A percentile compares a stretch with the other conserved stretches of the same genome.
phyloP scores from a whole-genome alignment of 192 early-diverging fungal species.

The Oehlia diaphana region DNA sequence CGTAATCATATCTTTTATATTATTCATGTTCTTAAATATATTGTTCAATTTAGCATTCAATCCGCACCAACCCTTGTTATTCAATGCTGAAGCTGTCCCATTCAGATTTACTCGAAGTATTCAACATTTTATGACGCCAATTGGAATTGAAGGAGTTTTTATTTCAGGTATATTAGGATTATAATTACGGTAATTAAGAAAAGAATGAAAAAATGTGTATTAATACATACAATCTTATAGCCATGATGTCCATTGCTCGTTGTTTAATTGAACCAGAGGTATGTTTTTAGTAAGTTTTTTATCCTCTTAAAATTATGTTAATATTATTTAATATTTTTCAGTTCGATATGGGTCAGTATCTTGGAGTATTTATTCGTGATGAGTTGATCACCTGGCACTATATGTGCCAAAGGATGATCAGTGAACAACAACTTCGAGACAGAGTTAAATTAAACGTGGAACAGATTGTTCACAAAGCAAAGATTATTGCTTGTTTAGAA shows the following conservation, averaged over 20 bases:
- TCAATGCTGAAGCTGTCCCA: conserved; percentile 85
- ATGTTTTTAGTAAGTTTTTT: neutral
- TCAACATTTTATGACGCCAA: conserved; percentile 90
- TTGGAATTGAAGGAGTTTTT: conserved; percentile 93
- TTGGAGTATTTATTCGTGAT: conserved; percentile 93
- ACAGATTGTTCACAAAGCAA: conserved; percentile 67
- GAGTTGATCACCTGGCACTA: conserved; percentile 84
- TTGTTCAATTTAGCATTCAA: conserved; percentile 2
- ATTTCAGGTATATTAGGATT: conserved; percentile 35
- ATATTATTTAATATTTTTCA: conserved; percentile 39
- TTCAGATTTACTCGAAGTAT: conserved; percentile 99
- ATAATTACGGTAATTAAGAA: too few relatives aligned
- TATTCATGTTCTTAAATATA: neutral
- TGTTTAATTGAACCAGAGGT: conserved; percentile 81
- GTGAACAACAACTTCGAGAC: conserved; percentile 66
- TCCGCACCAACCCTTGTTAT: conserved; percentile 43
- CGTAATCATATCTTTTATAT: neutral
- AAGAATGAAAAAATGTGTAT: neutral
- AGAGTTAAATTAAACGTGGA: conserved; percentile 70
- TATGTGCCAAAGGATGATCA: conserved; percentile 56
- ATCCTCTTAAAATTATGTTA: neutral
- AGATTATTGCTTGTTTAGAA: conserved; percentile 68
- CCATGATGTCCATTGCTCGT: conserved; percentile 81
- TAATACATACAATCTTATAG: conserved; percentile 34
- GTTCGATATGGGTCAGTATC: conserved; percentile 89